Evolutionary conservation across 441 rosid genomes (phyloP).

Genomic region (Erodium texanum): DNA sequence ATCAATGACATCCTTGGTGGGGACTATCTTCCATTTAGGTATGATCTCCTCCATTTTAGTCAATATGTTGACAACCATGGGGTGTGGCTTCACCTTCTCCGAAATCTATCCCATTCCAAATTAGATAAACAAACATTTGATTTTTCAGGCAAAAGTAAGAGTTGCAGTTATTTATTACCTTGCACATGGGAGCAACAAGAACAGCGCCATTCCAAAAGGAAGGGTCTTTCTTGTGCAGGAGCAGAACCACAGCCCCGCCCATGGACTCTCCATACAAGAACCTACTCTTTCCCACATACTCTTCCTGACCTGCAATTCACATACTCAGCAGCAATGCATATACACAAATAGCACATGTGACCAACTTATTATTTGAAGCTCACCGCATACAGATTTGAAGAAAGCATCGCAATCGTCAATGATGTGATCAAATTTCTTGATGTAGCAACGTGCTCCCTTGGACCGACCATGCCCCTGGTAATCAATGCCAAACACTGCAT

Average conservation of each 20-base stretch:
- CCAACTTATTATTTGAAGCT: too few species aligned
- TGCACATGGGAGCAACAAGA: slow-evolving; percentile 98
- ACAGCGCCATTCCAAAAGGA: slow-evolving; percentile 74
- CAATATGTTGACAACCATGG: slow-evolving; percentile 59
- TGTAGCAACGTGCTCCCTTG: slow-evolving; percentile 79
- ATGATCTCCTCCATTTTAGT: slow-evolving; percentile 73
- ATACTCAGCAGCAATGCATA: too few species aligned
- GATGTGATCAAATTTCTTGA: slow-evolving; percentile 65
- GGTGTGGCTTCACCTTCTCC: slow-evolving; percentile 92
- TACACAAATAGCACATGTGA: too few species aligned
- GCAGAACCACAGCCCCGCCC: slow-evolving; percentile 92
- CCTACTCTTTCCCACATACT: slow-evolving; percentile 50
- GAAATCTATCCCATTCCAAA: slow-evolving; percentile 80
- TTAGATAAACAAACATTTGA: too few species aligned
- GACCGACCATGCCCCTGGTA: slow-evolving; percentile 94
- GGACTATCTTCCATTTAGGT: slow-evolving; percentile 98
- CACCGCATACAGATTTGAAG: slow-evolving; percentile 75
- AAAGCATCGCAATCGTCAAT: slow-evolving; percentile 63
- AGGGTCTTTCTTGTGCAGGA: slow-evolving; percentile 76
- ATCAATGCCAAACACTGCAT: slow-evolving; percentile 83
- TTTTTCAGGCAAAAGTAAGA: too few species aligned
- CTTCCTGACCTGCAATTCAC: slow-evolving; percentile 54
- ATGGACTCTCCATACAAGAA: slow-evolving; percentile 93
- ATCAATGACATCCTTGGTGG: slow-evolving; percentile 78
- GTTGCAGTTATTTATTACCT: too few species aligned